Conservation (phyloP, 306 rosid species). For the Sechiopsis laciniata region DNA sequence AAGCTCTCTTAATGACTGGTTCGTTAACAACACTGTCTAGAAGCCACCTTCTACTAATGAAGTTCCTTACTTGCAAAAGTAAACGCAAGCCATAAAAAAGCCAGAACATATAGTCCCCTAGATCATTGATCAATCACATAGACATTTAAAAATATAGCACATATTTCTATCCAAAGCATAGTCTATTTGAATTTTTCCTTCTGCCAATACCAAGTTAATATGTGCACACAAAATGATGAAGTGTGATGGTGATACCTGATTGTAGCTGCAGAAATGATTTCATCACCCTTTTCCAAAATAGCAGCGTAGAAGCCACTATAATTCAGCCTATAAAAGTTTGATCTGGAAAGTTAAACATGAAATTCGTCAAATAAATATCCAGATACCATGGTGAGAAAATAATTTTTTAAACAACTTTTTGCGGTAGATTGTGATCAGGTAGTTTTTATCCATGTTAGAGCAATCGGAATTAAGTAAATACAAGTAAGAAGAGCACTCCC, state of each 20-base stretch:
- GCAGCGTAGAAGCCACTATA: conserved; percentile 88
- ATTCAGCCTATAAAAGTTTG: conserved; percentile 83
- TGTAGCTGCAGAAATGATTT: conserved; percentile 84
- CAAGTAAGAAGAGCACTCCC: conserved; percentile 4
- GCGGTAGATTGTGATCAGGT: background rate
- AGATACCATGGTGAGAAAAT: background rate
- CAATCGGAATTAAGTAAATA: background rate
- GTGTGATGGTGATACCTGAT: conserved; percentile 47
- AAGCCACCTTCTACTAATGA: background rate
- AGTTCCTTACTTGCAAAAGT: background rate
- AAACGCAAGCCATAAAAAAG: background rate
- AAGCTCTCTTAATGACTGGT: background rate
- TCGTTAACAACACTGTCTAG: background rate
- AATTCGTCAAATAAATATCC: background rate
- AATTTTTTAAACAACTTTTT: background rate
- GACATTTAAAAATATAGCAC: background rate
- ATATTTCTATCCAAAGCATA: conserved; percentile 12
- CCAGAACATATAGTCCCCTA: background rate
- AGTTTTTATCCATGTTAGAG: conserved; percentile 9
- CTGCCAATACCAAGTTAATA: conserved; percentile 12
- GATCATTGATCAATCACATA: conserved; percentile 13
- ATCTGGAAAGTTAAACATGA: conserved; percentile 40
- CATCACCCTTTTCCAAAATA: conserved; percentile 94
- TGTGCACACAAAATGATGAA: background rate
- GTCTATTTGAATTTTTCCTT: conserved; percentile 12